These are phyloP conservation scores for Saccharum hybrid DNA, from an alignment of 202 grass and related monocot species.

Conservation along the genomic window DNA sequence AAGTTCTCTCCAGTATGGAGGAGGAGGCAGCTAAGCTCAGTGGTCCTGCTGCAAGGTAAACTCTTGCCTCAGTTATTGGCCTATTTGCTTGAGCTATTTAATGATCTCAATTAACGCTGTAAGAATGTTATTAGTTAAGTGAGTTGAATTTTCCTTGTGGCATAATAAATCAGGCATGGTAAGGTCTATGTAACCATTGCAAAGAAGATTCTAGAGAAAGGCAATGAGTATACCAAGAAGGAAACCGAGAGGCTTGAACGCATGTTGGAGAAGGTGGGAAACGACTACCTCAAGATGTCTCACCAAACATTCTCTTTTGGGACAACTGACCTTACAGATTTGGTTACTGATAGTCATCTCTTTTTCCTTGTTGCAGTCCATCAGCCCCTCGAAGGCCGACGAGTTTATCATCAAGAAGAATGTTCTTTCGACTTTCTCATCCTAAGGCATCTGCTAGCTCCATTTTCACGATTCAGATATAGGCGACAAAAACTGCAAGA, in stretches of 20 bases:
- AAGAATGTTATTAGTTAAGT: not conserved
- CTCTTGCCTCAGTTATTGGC: not conserved
- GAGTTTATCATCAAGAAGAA: slow-evolving; percentile 96
- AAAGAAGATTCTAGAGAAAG: slow-evolving; percentile 69
- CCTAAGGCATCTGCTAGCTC: slow-evolving; percentile 41
- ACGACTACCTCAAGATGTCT: not conserved
- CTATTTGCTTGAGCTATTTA: not conserved
- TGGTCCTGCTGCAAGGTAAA: slow-evolving; percentile 73
- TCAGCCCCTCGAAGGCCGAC: slow-evolving; percentile 75
- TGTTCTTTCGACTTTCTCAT: slow-evolving; percentile 69
- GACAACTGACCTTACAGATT: not conserved
- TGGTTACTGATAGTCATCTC: not conserved
- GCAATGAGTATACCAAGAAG: slow-evolving; percentile 64
- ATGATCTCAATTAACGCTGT: not conserved
- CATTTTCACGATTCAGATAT: slow-evolving; percentile 8
- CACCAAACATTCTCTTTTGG: not conserved
- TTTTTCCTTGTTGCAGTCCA: slow-evolving; percentile 53
- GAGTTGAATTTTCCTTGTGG: not conserved
- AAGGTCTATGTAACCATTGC: slow-evolving; percentile 66
- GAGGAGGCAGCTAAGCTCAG: slow-evolving; percentile 67
- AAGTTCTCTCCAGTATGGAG: slow-evolving; percentile 73
- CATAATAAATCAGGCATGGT: slow-evolving; percentile 59
- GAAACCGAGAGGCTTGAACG: slow-evolving; percentile 82
- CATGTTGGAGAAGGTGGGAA: slow-evolving; percentile 74
- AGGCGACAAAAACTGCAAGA: not conserved